Base-by-base conservation (phyloP, 805 yeast species). In the Candida hispaniensis region DNA sequence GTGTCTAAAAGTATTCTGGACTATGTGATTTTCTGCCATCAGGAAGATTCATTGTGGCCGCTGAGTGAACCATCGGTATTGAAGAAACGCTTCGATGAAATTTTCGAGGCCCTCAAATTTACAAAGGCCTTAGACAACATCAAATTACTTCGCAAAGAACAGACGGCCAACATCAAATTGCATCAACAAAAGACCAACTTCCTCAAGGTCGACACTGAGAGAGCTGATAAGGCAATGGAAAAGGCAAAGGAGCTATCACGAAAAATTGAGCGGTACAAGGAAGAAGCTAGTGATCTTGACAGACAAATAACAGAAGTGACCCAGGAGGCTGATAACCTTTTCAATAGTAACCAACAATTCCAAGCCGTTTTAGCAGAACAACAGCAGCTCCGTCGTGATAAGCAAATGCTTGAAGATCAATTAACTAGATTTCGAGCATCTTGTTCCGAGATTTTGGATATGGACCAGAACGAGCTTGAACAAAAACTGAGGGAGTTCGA, bases 11-110 rank as follows among this genome's bases (percentile, higher is more conserved):
- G 97, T 0, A 73, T 91, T 38, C 59, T 91, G 34, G 94, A 88
- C 45, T 82, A 83, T 52, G 98, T 91, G 25, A 76, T 88, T 1
- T 91, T 91, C 57, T 88, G 98, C 50, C 99, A 91, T 51, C 99
- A 91, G 54, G 99, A 91, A 50, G 99, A 91, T 41, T 76, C 88
- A 47, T 57, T 83, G 17, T 91, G 99, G 99, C 99, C 99, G 1
- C 63, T 91, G 30, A 72, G 86, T 46, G 99, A 91, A 55, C 93
- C 98, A 1, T 67, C 93, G 2, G 69, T 69, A 8, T 66, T 91
- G 52, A 93, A 91, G 58, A 86, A 86, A 58, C 69, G 88, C 35
- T 93, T 91, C 49, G 98, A 91, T 55, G 98, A 91, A 55, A 88
- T 91, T 6, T 91, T 91, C 50, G 96, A 91, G 56, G 95, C 96